Base-by-base conservation (phyloP, 768 basidiomycete species). In the Suillus subalutaceus region DNA sequence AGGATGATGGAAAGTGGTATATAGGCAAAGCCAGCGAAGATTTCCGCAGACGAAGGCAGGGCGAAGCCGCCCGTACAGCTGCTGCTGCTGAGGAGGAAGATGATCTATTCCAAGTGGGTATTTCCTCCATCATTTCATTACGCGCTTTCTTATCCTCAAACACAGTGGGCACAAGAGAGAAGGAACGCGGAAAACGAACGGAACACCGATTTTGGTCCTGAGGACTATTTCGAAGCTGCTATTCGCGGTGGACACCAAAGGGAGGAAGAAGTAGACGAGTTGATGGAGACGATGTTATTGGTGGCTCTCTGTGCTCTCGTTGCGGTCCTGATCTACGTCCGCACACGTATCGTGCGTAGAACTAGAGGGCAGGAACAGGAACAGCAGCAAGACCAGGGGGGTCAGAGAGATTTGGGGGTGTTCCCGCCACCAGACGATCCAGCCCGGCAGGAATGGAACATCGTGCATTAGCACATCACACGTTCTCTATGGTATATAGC, bases 1-100 rank as follows among this genome's bases (percentile, higher is more conserved):
- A 74, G 16, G 80, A 82, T 15, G 90, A 90, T 58, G 90, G 88
- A 15, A 87, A 85, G 7, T 94, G 93, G 93, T 93, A 94, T 72
- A 76, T 93, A 50, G 93, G 93, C 9, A 93, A 90, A 71, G 92
- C 93, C 6, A 86, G 85, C 67, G 93, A 94, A 65, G 90, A 94
- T 63, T 92, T 91, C 73, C 86, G 85, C 68, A 82, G 82, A 66
- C 85, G 88, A 30, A 79, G 81, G 66, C 81, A 76, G 62, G 79
- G 80, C 2, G 81, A 84, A 62, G 72, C 71, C n/a, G 77, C 65
- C 65, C 74, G 63, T 48, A 5, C 52, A 18, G 66, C 71, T 59
- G 74, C 70, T 57, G 79, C 80, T 48, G 77, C 72, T 32, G 86
- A 85, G 46, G 91, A 90, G 23, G 91, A 91, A 63, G 88, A 92